phyloP scores from a whole-genome alignment of 805 yeast species.

The Candida oleophila region DNA sequence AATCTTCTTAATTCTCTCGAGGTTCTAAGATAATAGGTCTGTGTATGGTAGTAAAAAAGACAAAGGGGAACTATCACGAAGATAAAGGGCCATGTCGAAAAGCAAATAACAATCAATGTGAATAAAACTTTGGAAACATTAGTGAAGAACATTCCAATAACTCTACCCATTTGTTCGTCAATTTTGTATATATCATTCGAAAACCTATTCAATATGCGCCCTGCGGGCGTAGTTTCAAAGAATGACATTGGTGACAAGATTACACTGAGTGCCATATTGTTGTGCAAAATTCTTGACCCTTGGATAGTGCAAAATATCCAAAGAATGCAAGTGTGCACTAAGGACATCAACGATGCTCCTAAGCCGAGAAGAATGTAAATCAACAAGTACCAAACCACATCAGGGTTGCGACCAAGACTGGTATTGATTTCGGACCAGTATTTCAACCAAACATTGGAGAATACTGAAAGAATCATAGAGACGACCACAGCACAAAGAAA shows the following conservation, averaged over 20 bases:
- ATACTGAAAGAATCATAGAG: conserved; percentile 58
- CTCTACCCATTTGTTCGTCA: conserved; percentile 75
- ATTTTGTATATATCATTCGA: conserved; percentile 88
- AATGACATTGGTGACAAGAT: conserved; percentile 92
- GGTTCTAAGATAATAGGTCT: conserved; percentile 71
- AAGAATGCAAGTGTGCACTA: conserved; percentile 65
- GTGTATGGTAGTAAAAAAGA: conserved; percentile 65
- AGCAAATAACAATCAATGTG: conserved; percentile 76
- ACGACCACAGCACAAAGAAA: conserved; percentile 45
- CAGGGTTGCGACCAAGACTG: conserved; percentile 64
- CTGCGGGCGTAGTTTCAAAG: conserved; percentile 94
- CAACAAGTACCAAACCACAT: conserved; percentile 67
- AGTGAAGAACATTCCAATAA: conserved; percentile 64
- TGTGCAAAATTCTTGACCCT: conserved; percentile 76
- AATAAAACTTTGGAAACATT: conserved; percentile 65
- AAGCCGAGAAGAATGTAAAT: conserved; percentile 77
- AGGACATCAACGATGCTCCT: conserved; percentile 55
- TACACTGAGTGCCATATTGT: conserved; percentile 67
- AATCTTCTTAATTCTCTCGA: conserved; percentile 82
- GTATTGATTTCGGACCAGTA: conserved; percentile 95
- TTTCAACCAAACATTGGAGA: conserved; percentile 88
- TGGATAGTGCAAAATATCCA: conserved; percentile 82
- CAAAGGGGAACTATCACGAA: conserved; percentile 70
- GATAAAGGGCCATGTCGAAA: conserved; percentile 84
- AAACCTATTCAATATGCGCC: conserved; percentile 86